A percentile compares a stretch with the other conserved stretches of the same genome.
These are phyloP conservation scores for Arthrinium puccinioides DNA, from an alignment of 2,329 filamentous ascomycete genomes.

Conservation along the genomic window DNA sequence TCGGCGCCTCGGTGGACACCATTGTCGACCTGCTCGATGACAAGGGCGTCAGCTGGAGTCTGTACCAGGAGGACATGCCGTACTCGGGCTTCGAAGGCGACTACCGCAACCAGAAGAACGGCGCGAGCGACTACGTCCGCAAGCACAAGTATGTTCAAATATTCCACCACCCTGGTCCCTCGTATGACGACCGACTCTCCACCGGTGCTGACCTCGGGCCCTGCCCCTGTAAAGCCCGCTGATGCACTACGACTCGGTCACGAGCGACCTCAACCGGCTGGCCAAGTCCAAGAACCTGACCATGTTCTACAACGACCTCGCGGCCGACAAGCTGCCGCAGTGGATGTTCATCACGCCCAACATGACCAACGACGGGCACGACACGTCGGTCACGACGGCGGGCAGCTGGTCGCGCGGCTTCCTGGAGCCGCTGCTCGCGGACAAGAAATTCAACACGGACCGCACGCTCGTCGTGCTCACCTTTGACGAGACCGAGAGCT, in stretches of 20 bases:
- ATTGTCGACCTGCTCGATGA: constrained; percentile 42
- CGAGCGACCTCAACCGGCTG: constrained; percentile 16
- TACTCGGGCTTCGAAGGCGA: constrained; percentile 40
- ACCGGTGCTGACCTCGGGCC: no score
- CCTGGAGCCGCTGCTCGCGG: constrained; percentile 16
- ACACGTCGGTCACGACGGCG: constrained; percentile 18
- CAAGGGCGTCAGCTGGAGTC: constrained; percentile 39
- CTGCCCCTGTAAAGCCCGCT: constrained; percentile 13
- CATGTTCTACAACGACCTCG: constrained; percentile 19
- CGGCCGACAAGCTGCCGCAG: constrained; percentile 16
- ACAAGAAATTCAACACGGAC: constrained; percentile 27
- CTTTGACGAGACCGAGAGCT: constrained; percentile 20
- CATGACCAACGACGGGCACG: constrained; percentile 30
- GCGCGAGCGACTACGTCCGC: constrained; percentile 54
- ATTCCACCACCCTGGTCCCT: no score
- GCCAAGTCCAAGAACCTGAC: constrained; percentile 25
- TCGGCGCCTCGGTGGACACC: constrained; percentile 34
- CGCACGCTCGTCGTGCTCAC: constrained; percentile 22
- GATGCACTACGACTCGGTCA: constrained; percentile 23
- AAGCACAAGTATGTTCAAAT: constrained; percentile 47
- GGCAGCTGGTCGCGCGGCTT: constrained; percentile 19
- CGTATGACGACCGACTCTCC: no score
- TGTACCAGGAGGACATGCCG: constrained; percentile 48
- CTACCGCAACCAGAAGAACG: constrained; percentile 45
- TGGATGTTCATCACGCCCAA: constrained; percentile 38